phyloP scores from a whole-genome alignment of 1,139 yeast species.

The Blastobotrys illinoisensis region DNA sequence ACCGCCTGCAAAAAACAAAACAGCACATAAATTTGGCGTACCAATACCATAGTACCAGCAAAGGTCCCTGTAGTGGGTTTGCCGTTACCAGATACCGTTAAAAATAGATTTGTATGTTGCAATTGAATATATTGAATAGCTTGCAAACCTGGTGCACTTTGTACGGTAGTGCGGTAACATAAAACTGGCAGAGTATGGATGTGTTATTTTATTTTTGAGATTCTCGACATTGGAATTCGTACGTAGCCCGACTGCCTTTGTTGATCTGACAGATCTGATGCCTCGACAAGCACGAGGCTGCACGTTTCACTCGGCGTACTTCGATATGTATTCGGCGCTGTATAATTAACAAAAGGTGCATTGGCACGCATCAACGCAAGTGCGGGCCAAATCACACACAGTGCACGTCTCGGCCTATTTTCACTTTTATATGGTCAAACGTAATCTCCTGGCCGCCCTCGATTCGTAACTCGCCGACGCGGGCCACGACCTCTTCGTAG shows the following conservation, averaged over 20 bases:
- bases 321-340: not conserved
- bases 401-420: conserved; percentile 20
- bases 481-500: not conserved
- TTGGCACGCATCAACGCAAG: not conserved
- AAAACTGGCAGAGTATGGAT: no score
- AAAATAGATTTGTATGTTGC: no score
- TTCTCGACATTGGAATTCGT: not conserved
- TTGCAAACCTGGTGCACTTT: no score
- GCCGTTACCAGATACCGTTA: no score
- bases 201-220: not conserved
- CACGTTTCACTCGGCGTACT: not conserved
- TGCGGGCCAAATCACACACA: not conserved
- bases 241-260: not conserved
- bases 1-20: not conserved
- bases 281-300: not conserved
- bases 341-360: not conserved
- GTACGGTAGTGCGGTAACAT: no score
- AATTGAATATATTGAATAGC: no score
- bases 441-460: conserved; percentile 2
- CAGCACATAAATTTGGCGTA: no score
- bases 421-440: conserved; percentile 14
- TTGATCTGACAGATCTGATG: not conserved
- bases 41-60: no score
- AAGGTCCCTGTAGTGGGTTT: no score
- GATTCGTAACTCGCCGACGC: not conserved